Percentiles rank a stretch among this genome's conserved stretches.
Conservation (phyloP, 1,284 basidiomycete genomes). For the Leccinum solheimii region DNA sequence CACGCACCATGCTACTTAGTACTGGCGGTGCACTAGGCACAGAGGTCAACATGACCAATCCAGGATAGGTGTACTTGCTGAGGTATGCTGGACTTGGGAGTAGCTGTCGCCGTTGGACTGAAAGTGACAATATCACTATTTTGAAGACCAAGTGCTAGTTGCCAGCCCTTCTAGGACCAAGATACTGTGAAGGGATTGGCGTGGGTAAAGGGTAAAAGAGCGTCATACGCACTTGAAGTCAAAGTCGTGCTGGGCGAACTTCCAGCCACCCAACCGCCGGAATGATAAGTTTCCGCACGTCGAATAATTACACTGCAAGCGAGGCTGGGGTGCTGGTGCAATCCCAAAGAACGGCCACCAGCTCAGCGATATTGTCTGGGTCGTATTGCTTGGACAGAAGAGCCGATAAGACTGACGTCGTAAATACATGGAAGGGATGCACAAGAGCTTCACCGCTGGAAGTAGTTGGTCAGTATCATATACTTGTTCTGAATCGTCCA, state of each 20-base stretch:
- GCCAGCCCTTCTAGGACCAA: conserved; percentile 89
- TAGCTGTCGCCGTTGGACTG: conserved; percentile 54
- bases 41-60: conserved; percentile 42
- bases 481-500: conserved; percentile 56
- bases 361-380: conserved; percentile 55
- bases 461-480: conserved; percentile 53
- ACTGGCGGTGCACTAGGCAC: conserved; percentile 5
- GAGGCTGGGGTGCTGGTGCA: conserved; percentile 38
- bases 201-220: conserved; percentile 3
- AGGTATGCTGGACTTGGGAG: conserved; percentile 60
- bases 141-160: conserved; percentile 73
- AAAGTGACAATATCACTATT: conserved; percentile 74
- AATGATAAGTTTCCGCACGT: conserved; percentile 49
- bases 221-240: conserved; percentile 50
- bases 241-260: conserved; percentile 51
- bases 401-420: conserved; percentile 42
- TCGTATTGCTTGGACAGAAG: conserved; percentile 59
- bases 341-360: conserved; percentile 59
- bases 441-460: conserved; percentile 43
- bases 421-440: conserved; percentile 49
- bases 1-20: conserved; percentile 26
- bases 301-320: conserved; percentile 55
- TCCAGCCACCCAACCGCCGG: conserved; percentile 64
- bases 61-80: conserved; percentile 52
- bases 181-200: conserved; percentile 46